A percentile compares a stretch with the other conserved stretches of the same genome.
These are phyloP conservation scores for Coelastrella sp. DNA, from an alignment of 139 green algal species.

Conservation along the genomic window DNA sequence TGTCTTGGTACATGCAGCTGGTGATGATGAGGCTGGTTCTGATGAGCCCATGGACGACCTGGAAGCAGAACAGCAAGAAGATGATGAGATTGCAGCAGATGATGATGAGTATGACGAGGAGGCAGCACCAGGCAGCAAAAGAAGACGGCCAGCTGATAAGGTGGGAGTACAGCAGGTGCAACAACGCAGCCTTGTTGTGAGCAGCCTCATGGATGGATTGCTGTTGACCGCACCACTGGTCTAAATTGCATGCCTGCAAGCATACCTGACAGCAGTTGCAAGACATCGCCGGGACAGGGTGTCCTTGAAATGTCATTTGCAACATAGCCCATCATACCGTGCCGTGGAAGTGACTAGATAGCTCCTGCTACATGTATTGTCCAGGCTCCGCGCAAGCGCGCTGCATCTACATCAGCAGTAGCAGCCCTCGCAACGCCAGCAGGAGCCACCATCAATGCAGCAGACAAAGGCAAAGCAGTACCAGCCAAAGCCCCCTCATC, in stretches of 20 bases:
- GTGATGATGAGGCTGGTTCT: conserved; percentile 24
- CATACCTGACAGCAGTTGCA: background rate
- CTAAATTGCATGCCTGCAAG: too few species aligned
- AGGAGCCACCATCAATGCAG: background rate
- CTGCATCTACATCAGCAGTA: background rate
- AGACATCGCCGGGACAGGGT: background rate
- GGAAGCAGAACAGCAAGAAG: conserved; percentile 56
- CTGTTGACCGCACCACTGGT: too few species aligned
- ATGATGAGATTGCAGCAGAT: conserved; percentile 44
- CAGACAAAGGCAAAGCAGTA: background rate
- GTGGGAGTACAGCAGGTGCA: background rate
- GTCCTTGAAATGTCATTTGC: background rate
- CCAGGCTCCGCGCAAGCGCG: conserved; percentile 25
- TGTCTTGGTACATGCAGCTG: background rate
- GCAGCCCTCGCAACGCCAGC: background rate
- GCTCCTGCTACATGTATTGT: background rate
- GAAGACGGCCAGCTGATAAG: conserved; percentile 37
- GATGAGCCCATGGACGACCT: conserved; percentile 48
- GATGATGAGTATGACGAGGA: conserved; percentile 30
- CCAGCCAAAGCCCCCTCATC: conserved; percentile 28
- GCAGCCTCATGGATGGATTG: background rate
- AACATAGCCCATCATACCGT: too few species aligned
- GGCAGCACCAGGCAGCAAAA: conserved; percentile 12
- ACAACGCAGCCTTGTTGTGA: background rate
- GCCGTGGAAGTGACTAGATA: background rate